These are phyloP conservation scores for Candida peoriensis DNA, from an alignment of 805 yeast species.

Conservation along the genomic window DNA sequence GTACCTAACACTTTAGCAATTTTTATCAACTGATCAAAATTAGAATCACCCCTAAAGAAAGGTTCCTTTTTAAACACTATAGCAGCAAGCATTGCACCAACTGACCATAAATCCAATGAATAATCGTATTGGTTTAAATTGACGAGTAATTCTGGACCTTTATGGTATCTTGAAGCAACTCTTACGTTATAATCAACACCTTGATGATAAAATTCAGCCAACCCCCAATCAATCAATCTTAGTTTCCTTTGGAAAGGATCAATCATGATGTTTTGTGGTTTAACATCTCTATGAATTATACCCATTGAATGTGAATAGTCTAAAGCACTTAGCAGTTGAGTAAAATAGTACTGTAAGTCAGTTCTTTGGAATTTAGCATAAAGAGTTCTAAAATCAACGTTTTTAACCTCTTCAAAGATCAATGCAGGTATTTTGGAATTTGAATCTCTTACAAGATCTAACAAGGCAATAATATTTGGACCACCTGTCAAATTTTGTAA, in stretches of 20 bases:
- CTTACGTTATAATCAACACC: slow-evolving; percentile 88
- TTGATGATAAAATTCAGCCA: slow-evolving; percentile 90
- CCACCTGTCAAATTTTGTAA: slow-evolving; percentile 82
- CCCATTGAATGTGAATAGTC: slow-evolving; percentile 94
- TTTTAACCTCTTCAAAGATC: slow-evolving; percentile 78
- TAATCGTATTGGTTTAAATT: slow-evolving; percentile 87
- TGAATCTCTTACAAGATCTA: slow-evolving; percentile 80
- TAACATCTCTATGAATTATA: slow-evolving; percentile 92
- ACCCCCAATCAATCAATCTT: slow-evolving; percentile 91
- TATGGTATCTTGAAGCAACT: slow-evolving; percentile 89
- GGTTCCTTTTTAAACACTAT: slow-evolving; percentile 89
- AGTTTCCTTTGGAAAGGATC: slow-evolving; percentile 69
- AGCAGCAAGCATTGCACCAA: slow-evolving; percentile 90
- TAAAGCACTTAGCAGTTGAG: slow-evolving; percentile 73
- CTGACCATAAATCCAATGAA: slow-evolving; percentile 89
- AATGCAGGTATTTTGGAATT: slow-evolving; percentile 80
- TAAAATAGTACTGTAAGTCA: slow-evolving; percentile 81
- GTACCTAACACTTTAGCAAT: slow-evolving; percentile 87
- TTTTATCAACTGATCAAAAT: slow-evolving; percentile 86
- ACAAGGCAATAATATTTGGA: slow-evolving; percentile 70
- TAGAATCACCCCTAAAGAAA: slow-evolving; percentile 85
- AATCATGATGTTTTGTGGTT: slow-evolving; percentile 94
- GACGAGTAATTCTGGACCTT: slow-evolving; percentile 88
- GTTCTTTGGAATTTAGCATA: slow-evolving; percentile 71
- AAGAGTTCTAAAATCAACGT: slow-evolving; percentile 74